A percentile compares a stretch with the other conserved stretches of the same genome.
Conservation (phyloP, 2,329 filamentous ascomycete species). For the Hypocreales sp. region DNA sequence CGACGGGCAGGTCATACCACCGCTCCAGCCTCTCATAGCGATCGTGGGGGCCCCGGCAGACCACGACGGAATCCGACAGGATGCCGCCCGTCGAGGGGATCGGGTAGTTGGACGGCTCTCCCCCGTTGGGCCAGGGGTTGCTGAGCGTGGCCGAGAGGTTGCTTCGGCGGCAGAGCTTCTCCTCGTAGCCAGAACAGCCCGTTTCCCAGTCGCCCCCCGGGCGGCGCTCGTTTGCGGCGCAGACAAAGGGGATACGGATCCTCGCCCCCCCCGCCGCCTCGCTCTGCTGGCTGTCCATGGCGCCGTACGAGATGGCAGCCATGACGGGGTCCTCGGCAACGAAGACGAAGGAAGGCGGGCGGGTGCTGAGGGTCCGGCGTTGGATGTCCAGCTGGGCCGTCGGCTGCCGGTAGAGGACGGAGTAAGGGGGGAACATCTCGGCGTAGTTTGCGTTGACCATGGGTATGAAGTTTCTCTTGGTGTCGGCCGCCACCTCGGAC, state of each 20-base stretch:
- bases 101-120: conserved; percentile 44
- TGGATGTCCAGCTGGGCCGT: conserved; percentile 27
- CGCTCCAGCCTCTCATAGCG: conserved; percentile 40
- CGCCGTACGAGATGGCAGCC: conserved; percentile 41
- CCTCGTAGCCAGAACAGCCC: conserved; percentile 33
- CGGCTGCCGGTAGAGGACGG: conserved; percentile 39
- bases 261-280: conserved; percentile 15
- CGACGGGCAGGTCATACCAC: conserved; percentile 50
- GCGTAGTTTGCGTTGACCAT: conserved; percentile 41
- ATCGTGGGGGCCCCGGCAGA: conserved; percentile 57
- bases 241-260: conserved; percentile 47
- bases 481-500: conserved; percentile 55
- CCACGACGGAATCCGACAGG: conserved; percentile 54
- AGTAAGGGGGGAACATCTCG: conserved; percentile 38
- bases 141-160: conserved; percentile 55
- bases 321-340: conserved; percentile 43
- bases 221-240: conserved; percentile 60
- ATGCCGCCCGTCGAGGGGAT: conserved; percentile 56
- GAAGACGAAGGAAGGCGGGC: conserved; percentile 32
- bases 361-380: conserved; percentile 17
- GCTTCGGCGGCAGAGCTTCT: conserved; percentile 59
- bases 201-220: conserved; percentile 72
- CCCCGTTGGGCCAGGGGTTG: conserved; percentile 37
- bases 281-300: conserved; percentile 21
- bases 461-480: conserved; percentile 56